Evolutionary conservation across 106 monocot genomes (phyloP), one percentile per base, ranked within the genome.

Genomic region (Vanilla planifolia): DNA sequence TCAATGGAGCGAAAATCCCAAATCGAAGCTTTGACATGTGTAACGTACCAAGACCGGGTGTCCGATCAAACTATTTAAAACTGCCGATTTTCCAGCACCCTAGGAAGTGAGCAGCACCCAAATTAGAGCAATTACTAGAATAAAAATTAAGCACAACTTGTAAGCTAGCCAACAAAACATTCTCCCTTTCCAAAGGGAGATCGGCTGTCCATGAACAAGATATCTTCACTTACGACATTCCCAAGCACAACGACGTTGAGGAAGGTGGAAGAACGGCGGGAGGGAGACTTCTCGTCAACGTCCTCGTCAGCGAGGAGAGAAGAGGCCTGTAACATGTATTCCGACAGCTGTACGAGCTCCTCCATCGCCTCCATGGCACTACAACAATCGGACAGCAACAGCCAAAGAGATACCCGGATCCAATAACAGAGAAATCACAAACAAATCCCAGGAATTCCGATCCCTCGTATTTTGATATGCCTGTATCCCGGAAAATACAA

Each of bases 21-120:
- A 29, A 23, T 3, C 19, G 35, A 62, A 44, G 33, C 25, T 21
- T 16, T 64, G 44, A 36, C 28, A 2, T 10, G 9, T 30, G 9
- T 8, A 40, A 33, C 76, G 29, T 80, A 95, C 94, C 77, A 95
- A 78, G 28, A 95, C 89, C 7, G 94, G 94, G 46, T 95, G 94
- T 8, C 94, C 94, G 40, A 95, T 95, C 71, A 95, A 68, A 66
- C 94, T 95, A 66, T 95, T 95, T 69, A 95, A 37, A 32, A 85
- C 86, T 13, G 94, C 89, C 21, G 94, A 95, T 78, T 95, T 95
- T 4, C 94, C 94, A 40, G 94, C 86, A 5, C 94, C 94, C 94
- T 95, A 61, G 33, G 47, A 19, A 60, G 41, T 36, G 28, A 48
- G 35, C 20, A 63, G 55, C 28, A 64, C 33, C 10, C 14, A 29